These are phyloP conservation scores for Verticillium isaacii DNA, from an alignment of 2,329 filamentous ascomycete genomes.

Conservation along the genomic window DNA sequence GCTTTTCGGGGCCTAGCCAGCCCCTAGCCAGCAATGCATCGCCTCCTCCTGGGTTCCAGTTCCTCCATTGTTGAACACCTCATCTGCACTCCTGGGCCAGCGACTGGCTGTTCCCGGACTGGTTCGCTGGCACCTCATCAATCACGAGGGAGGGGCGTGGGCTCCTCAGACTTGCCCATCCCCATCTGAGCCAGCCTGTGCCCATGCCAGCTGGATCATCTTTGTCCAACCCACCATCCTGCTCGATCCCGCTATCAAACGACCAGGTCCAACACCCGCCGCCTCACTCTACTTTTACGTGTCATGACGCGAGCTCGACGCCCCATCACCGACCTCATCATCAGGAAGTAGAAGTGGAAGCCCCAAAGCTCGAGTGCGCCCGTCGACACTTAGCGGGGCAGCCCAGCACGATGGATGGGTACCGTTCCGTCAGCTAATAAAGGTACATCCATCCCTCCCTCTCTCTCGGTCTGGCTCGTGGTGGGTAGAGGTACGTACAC, in stretches of 20 bases:
- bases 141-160: not conserved
- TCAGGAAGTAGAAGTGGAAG: not conserved
- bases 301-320: too few species aligned
- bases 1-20: not conserved
- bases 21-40: not conserved
- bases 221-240: not conserved
- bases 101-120: not conserved
- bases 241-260: not conserved
- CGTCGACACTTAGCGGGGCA: not conserved
- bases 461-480: not conserved
- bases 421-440: too few species aligned
- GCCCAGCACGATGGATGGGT: not conserved
- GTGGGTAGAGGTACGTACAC: not conserved
- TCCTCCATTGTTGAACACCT: not conserved
- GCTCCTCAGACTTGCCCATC: not conserved
- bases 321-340: not conserved
- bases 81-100: not conserved
- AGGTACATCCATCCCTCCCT: not conserved
- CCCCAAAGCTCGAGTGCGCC: not conserved
- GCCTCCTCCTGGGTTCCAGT: not conserved
- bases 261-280: not conserved
- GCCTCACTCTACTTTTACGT: not conserved
- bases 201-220: not conserved
- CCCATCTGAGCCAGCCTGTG: not conserved
- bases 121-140: not conserved